Percentiles rank a stretch among this genome's conserved stretches.
Conservation (phyloP, 78 protist species). For the Speleostelium caveatum region DNA sequence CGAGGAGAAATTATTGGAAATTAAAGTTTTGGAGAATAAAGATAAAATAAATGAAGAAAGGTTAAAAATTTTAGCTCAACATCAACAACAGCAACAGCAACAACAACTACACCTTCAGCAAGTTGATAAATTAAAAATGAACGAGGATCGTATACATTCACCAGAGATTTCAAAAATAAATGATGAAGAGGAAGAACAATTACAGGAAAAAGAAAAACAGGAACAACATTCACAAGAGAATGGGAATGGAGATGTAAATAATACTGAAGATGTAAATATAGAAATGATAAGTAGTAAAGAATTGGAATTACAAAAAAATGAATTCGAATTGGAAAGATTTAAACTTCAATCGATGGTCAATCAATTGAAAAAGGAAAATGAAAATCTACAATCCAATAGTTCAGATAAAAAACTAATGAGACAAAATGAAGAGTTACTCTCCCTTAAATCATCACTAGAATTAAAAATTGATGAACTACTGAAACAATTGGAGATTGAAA, state of each 20-base stretch:
- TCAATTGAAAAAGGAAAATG: background rate
- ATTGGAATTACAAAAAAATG: background rate
- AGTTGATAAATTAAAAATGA: background rate
- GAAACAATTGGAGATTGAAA: slow-evolving; percentile 36
- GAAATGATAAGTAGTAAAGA: too few species aligned
- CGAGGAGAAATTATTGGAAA: background rate
- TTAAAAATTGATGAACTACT: slow-evolving; percentile 39
- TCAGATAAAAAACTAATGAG: background rate
- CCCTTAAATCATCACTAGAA: slow-evolving; percentile 17
- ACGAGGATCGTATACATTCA: background rate
- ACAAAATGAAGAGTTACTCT: background rate
- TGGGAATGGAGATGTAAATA: background rate
- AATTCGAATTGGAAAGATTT: too few species aligned
- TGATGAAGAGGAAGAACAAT: background rate
- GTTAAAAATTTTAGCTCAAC: background rate
- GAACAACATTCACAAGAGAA: background rate
- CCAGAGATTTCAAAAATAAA: too few species aligned
- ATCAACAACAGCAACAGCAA: background rate
- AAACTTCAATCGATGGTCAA: background rate
- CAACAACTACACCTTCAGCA: background rate
- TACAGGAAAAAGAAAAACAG: background rate
- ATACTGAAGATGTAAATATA: background rate
- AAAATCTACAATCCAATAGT: background rate
- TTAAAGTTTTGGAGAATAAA: background rate
- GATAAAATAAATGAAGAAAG: background rate